Base-by-base conservation (phyloP, 2,329 filamentous ascomycete species). In the Cercospora janseana region DNA sequence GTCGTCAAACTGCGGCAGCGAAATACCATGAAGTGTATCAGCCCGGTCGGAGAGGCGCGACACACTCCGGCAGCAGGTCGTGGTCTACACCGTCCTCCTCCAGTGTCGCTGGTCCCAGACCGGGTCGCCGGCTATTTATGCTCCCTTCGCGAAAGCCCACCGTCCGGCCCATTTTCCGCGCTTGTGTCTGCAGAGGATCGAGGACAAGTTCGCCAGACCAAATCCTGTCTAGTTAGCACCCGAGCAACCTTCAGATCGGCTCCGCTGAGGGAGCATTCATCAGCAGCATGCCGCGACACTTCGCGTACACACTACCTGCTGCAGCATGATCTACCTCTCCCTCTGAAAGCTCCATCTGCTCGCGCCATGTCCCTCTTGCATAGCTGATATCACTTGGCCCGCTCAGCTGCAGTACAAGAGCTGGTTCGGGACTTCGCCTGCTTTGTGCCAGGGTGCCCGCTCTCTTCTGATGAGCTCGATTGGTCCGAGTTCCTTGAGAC, bases 391-490 rank as follows among this genome's bases (percentile, higher is more conserved):
- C 12, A 32, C 23, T 18, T 28, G 18, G 41, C 41, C 27, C 15
- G 27, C 26, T 28, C 27, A 29, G 41, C 41, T 31, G 41, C 41
- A 44, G 24, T 29, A 44, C 41, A 28, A 44, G 41, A 44, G 41
- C 41, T 44, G 41, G 41, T 27, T 31, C 41, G 26, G 41, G 41
- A 15, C 31, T 28, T 20, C 44, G 44, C 44, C 23, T 46, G 44
- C 38, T 42, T 37, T 49, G 46, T 49, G 46, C 32, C 51, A 42
- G 44, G 50, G 50, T 47, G 29, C 26, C 26, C 44, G 44, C 31
- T 31, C 48, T 44, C 44, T 32, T 44, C n/a, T 31, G 13, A n/a
- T n/a, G n/a, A 32, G 20, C 34, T 34, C 41, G 20, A 52, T 49
- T 52, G 50, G 50, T 40, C 32, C 20, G 50, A 40, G 45, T 34